phyloP scores from a whole-genome alignment of 192 early-diverging fungal species.

The Mortierella hygrophila region DNA sequence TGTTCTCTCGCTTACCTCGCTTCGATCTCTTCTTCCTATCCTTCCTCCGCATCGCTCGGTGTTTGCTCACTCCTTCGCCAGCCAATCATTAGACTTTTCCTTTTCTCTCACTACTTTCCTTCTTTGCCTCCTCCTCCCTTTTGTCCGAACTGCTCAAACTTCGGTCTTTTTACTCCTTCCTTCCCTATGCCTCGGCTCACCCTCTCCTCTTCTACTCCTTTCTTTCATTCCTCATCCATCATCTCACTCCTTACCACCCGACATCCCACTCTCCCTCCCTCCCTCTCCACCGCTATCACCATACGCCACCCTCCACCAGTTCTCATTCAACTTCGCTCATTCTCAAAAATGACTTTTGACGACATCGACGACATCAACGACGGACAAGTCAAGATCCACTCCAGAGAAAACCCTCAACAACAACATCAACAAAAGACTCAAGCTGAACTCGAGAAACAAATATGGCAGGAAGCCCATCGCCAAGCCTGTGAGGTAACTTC shows the following conservation, averaged over 20 bases:
- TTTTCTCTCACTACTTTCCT: background rate
- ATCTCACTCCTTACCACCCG: background rate
- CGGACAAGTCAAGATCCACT: conserved; percentile 39
- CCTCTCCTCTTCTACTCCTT: background rate
- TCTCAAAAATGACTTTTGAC: background rate
- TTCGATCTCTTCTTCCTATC: background rate
- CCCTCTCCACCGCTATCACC: background rate
- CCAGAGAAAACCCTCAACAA: background rate
- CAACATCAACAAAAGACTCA: conserved; percentile 26
- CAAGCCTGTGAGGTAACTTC: conserved; percentile 51
- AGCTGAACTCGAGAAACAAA: conserved; percentile 46
- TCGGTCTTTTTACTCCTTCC: background rate
- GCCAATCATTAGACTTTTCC: background rate
- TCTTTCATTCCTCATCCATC: background rate
- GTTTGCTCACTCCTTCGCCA: background rate
- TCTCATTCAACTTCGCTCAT: background rate
- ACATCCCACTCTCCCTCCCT: background rate
- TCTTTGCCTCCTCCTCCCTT: too few relatives aligned
- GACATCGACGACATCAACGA: conserved; percentile 6
- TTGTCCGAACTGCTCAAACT: background rate
- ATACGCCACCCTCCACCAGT: background rate
- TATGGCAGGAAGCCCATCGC: conserved; percentile 44
- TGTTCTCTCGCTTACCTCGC: background rate
- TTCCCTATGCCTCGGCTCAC: background rate
- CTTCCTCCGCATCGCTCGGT: background rate